phyloP scores from a whole-genome alignment of 176 grass and related monocot genomes.

The Avena atlantica region DNA sequence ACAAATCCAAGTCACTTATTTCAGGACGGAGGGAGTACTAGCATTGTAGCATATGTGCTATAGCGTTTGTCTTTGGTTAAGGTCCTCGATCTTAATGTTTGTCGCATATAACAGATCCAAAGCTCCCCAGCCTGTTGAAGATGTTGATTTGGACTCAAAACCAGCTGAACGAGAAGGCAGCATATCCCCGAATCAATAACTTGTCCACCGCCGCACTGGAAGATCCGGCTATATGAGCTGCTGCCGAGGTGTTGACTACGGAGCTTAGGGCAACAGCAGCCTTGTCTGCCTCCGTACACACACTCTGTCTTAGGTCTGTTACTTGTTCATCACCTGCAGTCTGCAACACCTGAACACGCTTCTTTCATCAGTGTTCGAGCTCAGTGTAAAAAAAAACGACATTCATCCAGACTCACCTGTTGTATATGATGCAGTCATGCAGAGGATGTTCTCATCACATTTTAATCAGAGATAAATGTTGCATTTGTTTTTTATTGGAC shows the following conservation, averaged over 20 bases:
- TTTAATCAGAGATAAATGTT: constrained; percentile 5
- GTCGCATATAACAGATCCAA: constrained; percentile 64
- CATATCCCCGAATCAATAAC: constrained; percentile 78
- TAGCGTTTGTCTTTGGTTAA: constrained; percentile 15
- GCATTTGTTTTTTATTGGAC: not conserved
- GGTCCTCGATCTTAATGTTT: constrained; percentile 17
- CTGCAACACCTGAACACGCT: not conserved
- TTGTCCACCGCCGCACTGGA: constrained; percentile 68
- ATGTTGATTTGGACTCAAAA: constrained; percentile 93
- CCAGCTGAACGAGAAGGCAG: constrained; percentile 83
- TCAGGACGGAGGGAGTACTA: not conserved
- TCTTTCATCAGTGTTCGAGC: constrained; percentile 30
- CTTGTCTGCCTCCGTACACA: not conserved
- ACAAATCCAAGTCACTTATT: no score
- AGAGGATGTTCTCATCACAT: not conserved
- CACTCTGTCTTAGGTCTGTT: constrained; percentile 17
- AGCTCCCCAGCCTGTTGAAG: constrained; percentile 93
- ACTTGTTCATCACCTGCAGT: not conserved
- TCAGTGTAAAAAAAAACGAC: constrained; percentile 10
- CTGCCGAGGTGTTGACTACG: not conserved
- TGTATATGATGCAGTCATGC: not conserved
- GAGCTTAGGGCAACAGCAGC: constrained; percentile 28
- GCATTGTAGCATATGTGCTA: not conserved
- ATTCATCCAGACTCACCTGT: not conserved
- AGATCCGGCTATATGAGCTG: constrained; percentile 70